Percentiles rank a stretch among this genome's conserved stretches.
Conservation (phyloP, 2,329 filamentous ascomycete genomes). For the Alternaria brassicae region DNA sequence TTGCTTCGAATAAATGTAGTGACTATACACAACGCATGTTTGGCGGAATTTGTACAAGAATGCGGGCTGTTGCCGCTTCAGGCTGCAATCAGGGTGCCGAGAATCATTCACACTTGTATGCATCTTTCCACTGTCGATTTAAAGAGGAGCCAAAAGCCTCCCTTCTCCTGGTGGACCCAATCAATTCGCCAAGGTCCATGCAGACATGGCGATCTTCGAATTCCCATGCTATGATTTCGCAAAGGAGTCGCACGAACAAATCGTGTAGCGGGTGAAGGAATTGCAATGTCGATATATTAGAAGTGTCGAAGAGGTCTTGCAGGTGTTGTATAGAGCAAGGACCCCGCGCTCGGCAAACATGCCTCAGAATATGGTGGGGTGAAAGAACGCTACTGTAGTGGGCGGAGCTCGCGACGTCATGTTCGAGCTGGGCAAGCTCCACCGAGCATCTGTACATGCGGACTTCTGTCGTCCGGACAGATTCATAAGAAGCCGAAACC, state of each 20-base stretch:
- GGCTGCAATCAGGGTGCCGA: accelerated
- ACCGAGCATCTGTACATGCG: constrained; percentile 13
- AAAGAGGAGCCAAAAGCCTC: background rate
- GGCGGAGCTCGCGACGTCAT: constrained; percentile 23
- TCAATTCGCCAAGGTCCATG: background rate
- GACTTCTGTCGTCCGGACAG: constrained; percentile 24
- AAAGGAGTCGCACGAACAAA: background rate
- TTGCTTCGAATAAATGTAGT: too few species aligned
- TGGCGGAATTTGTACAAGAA: background rate
- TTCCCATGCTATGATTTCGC: background rate
- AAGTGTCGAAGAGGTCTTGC: background rate
- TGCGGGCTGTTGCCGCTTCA: background rate
- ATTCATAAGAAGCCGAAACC: background rate
- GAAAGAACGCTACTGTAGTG: constrained; percentile 13
- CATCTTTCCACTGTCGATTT: background rate
- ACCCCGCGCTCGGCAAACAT: constrained; percentile 10
- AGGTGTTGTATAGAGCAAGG: background rate
- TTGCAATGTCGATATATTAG: background rate
- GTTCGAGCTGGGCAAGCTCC: constrained; percentile 12
- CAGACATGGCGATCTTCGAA: background rate
- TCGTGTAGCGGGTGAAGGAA: background rate
- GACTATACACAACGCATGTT: too few species aligned
- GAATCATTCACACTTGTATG: background rate
- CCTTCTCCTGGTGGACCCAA: background rate
- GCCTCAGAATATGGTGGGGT: background rate